Conservation (phyloP, 495 filamentous ascomycete genomes). For the Glarea lozoyensis region DNA sequence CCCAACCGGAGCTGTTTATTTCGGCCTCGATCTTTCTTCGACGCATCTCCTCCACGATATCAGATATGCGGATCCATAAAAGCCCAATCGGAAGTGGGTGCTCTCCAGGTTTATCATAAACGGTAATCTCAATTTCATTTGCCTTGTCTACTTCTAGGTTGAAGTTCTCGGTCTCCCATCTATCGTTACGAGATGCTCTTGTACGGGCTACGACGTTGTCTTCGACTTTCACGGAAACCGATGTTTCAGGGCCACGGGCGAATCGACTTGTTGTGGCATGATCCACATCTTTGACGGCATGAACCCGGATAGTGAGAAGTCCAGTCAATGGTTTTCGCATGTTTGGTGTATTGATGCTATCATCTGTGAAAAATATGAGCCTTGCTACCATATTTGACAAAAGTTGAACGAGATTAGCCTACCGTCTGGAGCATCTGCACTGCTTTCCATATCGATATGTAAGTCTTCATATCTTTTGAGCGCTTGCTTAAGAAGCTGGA, state of each 20-base stretch:
- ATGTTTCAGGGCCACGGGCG: slow-evolving; percentile 85
- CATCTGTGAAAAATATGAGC: slow-evolving; percentile 50
- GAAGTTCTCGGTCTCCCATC: slow-evolving; percentile 85
- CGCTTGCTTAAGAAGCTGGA: slow-evolving; percentile 89
- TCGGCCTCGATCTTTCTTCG: slow-evolving; percentile 96
- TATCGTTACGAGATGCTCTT: slow-evolving; percentile 76
- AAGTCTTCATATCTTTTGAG: slow-evolving; percentile 96
- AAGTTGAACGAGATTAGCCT: slow-evolving; percentile 19
- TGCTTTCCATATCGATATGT: slow-evolving; percentile 84
- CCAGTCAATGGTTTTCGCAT: slow-evolving; percentile 89
- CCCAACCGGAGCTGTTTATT: slow-evolving; percentile 85
- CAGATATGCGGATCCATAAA: slow-evolving; percentile 92
- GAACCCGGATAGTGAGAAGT: slow-evolving; percentile 74
- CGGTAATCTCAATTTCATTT: slow-evolving; percentile 94
- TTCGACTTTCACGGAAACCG: slow-evolving; percentile 92
- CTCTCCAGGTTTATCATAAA: slow-evolving; percentile 86
- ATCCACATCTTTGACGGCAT: slow-evolving; percentile 88
- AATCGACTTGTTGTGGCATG: slow-evolving; percentile 84
- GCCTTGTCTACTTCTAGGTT: slow-evolving; percentile 93
- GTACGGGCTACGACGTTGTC: slow-evolving; percentile 84
- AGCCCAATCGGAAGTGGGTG: slow-evolving; percentile 88
- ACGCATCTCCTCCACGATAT: slow-evolving; percentile 95
- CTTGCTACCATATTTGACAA: background rate
- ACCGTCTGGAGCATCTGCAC: slow-evolving; percentile 76
- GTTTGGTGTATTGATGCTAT: slow-evolving; percentile 91